These are phyloP conservation scores for Atkinsonella texensis DNA, from an alignment of 2,329 filamentous ascomycete species.

Conservation along the genomic window DNA sequence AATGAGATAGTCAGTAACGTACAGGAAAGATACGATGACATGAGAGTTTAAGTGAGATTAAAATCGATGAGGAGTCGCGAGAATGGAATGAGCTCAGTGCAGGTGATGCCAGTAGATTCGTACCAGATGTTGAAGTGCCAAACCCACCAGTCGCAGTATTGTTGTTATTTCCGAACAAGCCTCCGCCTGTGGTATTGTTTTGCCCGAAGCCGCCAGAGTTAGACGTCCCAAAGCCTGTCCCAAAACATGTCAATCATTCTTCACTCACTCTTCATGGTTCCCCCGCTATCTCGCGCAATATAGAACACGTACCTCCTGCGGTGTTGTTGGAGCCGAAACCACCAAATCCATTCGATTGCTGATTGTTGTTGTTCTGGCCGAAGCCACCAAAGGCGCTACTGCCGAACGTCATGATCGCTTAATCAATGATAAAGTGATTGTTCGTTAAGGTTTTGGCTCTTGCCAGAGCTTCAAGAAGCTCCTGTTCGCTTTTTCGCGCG, in stretches of 20 bases:
- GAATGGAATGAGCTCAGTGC: not conserved
- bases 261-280: constrained; percentile 6
- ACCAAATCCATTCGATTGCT: constrained; percentile 35
- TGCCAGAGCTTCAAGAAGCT: not conserved
- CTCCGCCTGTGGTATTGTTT: constrained; percentile 20
- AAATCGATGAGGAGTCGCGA: not conserved
- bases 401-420: constrained; percentile 41
- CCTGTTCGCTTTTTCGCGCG: not conserved
- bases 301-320: constrained; percentile 38
- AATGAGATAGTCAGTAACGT: constrained; percentile 1
- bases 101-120: constrained; percentile 9
- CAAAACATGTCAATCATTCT: constrained; percentile 13
- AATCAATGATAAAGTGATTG: constrained; percentile 3
- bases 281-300: not conserved
- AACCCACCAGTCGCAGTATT: constrained; percentile 22
- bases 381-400: constrained; percentile 44
- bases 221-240: constrained; percentile 22
- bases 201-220: constrained; percentile 32
- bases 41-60: not conserved
- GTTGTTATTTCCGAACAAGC: constrained; percentile 32
- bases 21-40: not conserved
- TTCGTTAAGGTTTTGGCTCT: not conserved
- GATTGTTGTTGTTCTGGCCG: constrained; percentile 38
- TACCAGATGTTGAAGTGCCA: constrained; percentile 21
- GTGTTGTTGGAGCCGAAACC: constrained; percentile 39